These are phyloP conservation scores for Madurella mycetomatis DNA, from an alignment of 2,329 filamentous ascomycete genomes.

Conservation along the genomic window DNA sequence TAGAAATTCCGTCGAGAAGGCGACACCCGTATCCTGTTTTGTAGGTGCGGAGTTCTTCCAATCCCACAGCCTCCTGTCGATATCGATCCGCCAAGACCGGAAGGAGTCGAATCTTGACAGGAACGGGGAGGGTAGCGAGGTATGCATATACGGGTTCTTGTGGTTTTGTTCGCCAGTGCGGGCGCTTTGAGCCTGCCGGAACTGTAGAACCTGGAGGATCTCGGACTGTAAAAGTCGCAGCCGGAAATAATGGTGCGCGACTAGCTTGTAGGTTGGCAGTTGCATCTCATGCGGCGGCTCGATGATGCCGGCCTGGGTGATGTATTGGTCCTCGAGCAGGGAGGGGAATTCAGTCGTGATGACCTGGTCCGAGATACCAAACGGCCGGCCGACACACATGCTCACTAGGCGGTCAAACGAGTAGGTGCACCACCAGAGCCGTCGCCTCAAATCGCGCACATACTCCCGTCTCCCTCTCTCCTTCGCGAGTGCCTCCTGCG, in stretches of 20 bases:
- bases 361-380: conserved; percentile 92
- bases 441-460: conserved; percentile 76
- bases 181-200: conserved; percentile 80
- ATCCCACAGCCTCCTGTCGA: conserved; percentile 74
- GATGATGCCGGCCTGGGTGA: conserved; percentile 72
- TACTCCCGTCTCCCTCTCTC: conserved; percentile 71
- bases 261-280: conserved; percentile 80
- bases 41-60: conserved; percentile 84
- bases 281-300: conserved; percentile 52
- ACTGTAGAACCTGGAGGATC: conserved; percentile 88
- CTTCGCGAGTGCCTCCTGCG: conserved; percentile 35
- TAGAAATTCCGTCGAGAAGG: conserved; percentile 83
- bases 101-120: conserved; percentile 80
- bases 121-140: conserved; percentile 77
- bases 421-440: conserved; percentile 97
- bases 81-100: conserved; percentile 80
- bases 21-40: conserved; percentile 75
- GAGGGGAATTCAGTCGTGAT: conserved; percentile 95
- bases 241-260: conserved; percentile 88
- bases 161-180: conserved; percentile 61
- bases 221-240: conserved; percentile 87
- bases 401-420: conserved; percentile 92
- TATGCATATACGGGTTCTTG: conserved; percentile 70
- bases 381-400: conserved; percentile 86
- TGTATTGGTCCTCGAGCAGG: conserved; percentile 79